Evolutionary conservation across 495 filamentous ascomycete species (phyloP), one percentile per base, ranked within the genome.

Genomic region (Oidiodendron maius): DNA sequence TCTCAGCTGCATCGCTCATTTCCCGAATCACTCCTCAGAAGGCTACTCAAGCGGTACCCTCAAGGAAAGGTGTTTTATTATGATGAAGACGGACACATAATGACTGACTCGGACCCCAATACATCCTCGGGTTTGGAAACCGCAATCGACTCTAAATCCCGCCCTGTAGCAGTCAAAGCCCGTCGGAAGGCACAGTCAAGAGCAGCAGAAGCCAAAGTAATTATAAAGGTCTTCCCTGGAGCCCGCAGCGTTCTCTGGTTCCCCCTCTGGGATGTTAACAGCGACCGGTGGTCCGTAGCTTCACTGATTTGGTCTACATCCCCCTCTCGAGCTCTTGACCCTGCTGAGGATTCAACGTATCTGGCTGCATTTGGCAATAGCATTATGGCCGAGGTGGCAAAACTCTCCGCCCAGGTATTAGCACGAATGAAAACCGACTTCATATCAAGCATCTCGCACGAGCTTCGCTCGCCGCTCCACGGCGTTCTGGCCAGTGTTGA

Each of bases 391-490:
- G 78, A 83, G 50, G 71, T 83, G 0, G 70, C 72, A 0, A 73
- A 76, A 21, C 52, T 81, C 3, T 67, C 70, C 24, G 64, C 70
- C 6, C 41, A 69, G 25, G 62, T 62, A 3, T 63, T 65, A 11
- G 63, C 62, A 44, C 67, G 67, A 38, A 69, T 74, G 21, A 89
- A 90, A 54, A 75, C 78, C 2, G 83, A 84, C 46, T 81, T 89
- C 46, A 79, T 90, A 24, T 80, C 80, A 0, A 84, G 79, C 10
- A 75, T 90, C 21, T 85, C 80, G 24, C 88, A 94, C 58, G 88
- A 94, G 58, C 69, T 93, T 13, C 75, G 87, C 4, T 86, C 79
- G 15, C 88, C 88, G 1, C 64, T 94, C 3, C 68, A 77, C 38
- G 80, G 77, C 3, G 54, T 79, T 26, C 57, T 81, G 18, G 74